Conservation (phyloP, 352 stramenopile genomes). For the Globisporangium takayamanum region DNA sequence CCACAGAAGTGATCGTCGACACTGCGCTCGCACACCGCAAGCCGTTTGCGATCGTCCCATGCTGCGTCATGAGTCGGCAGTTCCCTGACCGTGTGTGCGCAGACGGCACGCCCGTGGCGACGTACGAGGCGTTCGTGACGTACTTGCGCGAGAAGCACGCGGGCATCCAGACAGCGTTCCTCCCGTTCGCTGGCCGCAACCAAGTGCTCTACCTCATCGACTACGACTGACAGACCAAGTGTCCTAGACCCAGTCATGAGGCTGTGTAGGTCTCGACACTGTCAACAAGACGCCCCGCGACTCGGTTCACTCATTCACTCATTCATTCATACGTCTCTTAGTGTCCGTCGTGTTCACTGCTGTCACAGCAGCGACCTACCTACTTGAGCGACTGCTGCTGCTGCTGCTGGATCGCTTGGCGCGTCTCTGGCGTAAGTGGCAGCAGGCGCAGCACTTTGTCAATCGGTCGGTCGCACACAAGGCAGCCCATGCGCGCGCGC, state of each 20-base stretch:
- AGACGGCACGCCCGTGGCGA: slow-evolving; percentile 62
- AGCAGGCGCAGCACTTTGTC: slow-evolving; percentile 68
- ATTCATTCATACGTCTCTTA: neutral
- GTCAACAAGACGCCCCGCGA: neutral
- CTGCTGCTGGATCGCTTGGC: slow-evolving; percentile 30
- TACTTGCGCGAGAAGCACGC: slow-evolving; percentile 81
- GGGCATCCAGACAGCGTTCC: slow-evolving; percentile 49
- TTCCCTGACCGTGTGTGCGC: slow-evolving; percentile 75
- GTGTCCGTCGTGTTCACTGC: neutral
- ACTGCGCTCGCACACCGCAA: slow-evolving; percentile 81
- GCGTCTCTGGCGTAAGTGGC: slow-evolving; percentile 50
- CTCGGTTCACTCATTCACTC: neutral
- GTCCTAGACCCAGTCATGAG: neutral
- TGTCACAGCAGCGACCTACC: neutral
- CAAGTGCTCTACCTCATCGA: slow-evolving; percentile 80
- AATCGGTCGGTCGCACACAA: slow-evolving; percentile 76
- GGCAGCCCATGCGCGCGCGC: slow-evolving; percentile 40
- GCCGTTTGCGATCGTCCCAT: slow-evolving; percentile 94
- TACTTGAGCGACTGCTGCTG: slow-evolving; percentile 11
- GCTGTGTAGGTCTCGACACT: neutral
- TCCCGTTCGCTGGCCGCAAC: slow-evolving; percentile 81
- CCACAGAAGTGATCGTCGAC: slow-evolving; percentile 94
- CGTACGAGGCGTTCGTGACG: slow-evolving; percentile 73
- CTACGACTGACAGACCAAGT: slow-evolving; percentile 15
- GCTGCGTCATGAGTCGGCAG: slow-evolving; percentile 93